Base-by-base conservation (phyloP, 352 stramenopile species). In the Vaucheria bursata region DNA sequence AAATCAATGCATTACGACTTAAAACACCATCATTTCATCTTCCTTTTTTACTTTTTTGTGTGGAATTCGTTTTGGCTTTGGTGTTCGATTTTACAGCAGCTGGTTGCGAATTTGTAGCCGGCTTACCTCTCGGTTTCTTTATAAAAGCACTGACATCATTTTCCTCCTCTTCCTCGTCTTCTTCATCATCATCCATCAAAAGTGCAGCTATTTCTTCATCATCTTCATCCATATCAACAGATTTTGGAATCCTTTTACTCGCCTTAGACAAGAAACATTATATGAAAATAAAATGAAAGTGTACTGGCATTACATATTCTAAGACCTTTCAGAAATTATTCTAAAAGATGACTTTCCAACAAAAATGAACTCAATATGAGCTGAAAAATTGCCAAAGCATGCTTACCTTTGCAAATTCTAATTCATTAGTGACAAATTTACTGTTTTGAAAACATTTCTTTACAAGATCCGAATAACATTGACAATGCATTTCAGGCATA, bases 181-280 rank as follows among this genome's bases (percentile, higher is more conserved):
- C 53, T 7, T 68, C 53, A 34, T 68, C 53, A 59, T 59, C 45
- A 25, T 59, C 45, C 53, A 68, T 68, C 31, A 68, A 34, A 34
- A 68, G 2, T 2, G 53, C 53, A 2, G 2, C 53, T 7, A 37
- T 34, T 31, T 68, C 53, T 7, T 68, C 53, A 59, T 12, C 45
- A 25, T 59, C 45, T 18, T 3, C 36, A 49, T 34, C 39, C 67
- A 80, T 80, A n/a, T 66, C 25, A 1, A 80, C 1, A 39, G 75
- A 80, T 38, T 80, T 80, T 68, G 75, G 75, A 12, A 69, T 66
- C 0, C 36, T 50, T 32, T 80, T 80, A n/a, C 38, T 12, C 67
- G 75, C 77, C 45, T 59, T 12, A 12, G 25, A 25, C 45, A 59
- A 25, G 12, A 12, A 59, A 59, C 45, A 25, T 12, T 59, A 25